These are phyloP conservation scores for Rhypophila decipiens DNA, from an alignment of 495 filamentous ascomycete genomes.

Conservation along the genomic window DNA sequence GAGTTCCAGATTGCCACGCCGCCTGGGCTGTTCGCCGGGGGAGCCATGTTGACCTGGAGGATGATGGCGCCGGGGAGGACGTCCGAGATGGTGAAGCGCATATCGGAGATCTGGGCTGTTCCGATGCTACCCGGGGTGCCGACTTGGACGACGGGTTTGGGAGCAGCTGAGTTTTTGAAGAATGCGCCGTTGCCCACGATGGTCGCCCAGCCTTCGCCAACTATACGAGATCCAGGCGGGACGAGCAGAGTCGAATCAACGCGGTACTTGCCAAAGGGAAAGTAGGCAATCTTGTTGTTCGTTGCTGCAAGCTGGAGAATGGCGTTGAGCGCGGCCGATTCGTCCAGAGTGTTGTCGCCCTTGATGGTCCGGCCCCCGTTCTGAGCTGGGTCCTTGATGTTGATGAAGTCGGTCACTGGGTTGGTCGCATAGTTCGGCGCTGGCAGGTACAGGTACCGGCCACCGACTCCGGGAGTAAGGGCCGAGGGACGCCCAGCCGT, in stretches of 20 bases:
- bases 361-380: constrained; percentile 32
- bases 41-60: constrained; percentile 54
- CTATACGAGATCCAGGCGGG: constrained; percentile 48
- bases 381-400: constrained; percentile 36
- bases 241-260: constrained; percentile 43
- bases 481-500: constrained; percentile 17
- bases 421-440: constrained; percentile 34
- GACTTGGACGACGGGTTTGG: constrained; percentile 52
- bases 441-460: constrained; percentile 24
- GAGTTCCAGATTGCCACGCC: constrained; percentile 59
- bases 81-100: constrained; percentile 43
- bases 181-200: constrained; percentile 41
- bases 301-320: constrained; percentile 28
- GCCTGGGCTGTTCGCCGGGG: constrained; percentile 42
- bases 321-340: constrained; percentile 32
- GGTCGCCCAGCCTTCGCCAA: constrained; percentile 44
- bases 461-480: constrained; percentile 26
- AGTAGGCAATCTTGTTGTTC: constrained; percentile 36
- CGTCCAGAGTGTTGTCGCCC: constrained; percentile 33
- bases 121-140: constrained; percentile 54
- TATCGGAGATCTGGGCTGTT: constrained; percentile 51
- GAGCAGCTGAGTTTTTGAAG: constrained; percentile 46
- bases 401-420: constrained; percentile 32
- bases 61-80: constrained; percentile 43
- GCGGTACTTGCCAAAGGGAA: constrained; percentile 44